phyloP scores from a whole-genome alignment of 345 rosid genomes.

The Dovyalis caffra region DNA sequence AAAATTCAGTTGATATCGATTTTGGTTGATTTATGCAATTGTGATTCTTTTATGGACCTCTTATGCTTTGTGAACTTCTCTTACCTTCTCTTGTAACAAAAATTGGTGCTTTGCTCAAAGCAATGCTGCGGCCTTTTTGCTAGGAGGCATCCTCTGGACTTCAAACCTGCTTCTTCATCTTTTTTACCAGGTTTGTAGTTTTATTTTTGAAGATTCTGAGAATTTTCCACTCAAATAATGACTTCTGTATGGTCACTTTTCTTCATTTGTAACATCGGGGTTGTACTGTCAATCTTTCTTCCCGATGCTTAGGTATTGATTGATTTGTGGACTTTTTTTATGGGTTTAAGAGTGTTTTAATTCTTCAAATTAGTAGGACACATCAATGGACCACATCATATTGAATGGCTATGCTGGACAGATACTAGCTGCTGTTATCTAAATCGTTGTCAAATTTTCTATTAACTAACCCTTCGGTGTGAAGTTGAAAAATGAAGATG shows the following conservation, averaged over 20 bases:
- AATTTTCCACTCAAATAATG: neutral
- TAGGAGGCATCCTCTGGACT: slow-evolving; percentile 37
- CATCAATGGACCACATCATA: neutral
- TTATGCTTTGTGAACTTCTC: slow-evolving; percentile 18
- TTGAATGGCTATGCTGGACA: neutral
- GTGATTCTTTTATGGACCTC: slow-evolving; percentile 4
- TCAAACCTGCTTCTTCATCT: slow-evolving; percentile 31
- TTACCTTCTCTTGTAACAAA: slow-evolving; percentile 18
- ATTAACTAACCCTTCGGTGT: neutral
- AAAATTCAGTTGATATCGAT: neutral
- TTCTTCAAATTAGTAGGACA: neutral
- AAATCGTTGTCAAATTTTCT: neutral
- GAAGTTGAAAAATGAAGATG: neutral
- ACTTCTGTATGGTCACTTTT: neutral
- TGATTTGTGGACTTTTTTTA: neutral
- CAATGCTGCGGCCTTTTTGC: slow-evolving; percentile 25
- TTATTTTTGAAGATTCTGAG: slow-evolving; percentile 11
- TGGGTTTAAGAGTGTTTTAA: neutral
- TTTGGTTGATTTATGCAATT: slow-evolving; percentile 7
- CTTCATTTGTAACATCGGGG: neutral
- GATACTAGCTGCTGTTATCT: neutral
- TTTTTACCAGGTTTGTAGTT: slow-evolving; percentile 37
- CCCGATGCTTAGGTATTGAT: neutral
- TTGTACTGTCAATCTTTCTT: neutral
- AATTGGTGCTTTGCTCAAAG: slow-evolving; percentile 23